phyloP scores from a whole-genome alignment of 169 alveolate genomes.

The Eimeria maxima region DNA sequence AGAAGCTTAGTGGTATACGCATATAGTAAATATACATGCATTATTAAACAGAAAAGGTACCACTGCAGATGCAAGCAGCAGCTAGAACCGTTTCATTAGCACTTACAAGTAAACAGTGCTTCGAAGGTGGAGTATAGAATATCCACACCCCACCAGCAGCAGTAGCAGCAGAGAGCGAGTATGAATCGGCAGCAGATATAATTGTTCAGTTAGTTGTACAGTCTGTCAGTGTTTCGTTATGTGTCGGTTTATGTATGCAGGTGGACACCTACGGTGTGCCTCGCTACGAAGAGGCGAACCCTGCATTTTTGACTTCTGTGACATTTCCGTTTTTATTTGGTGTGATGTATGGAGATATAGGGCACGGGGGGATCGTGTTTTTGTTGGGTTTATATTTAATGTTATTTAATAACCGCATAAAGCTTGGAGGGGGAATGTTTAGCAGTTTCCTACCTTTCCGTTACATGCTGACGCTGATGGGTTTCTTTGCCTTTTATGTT shows the following conservation, averaged over 20 bases:
- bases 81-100: too few relatives aligned
- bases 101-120: too few relatives aligned
- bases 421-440: not conserved
- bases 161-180: too few relatives aligned
- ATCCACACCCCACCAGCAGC: too few relatives aligned
- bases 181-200: not conserved
- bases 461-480: constrained; percentile 97
- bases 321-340: constrained; percentile 99
- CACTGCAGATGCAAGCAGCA: too few relatives aligned
- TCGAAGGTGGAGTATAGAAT: too few relatives aligned
- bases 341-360: constrained; percentile 99
- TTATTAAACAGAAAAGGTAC: not conserved
- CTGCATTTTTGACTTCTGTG: constrained; percentile 98
- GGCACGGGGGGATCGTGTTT: constrained; percentile 97
- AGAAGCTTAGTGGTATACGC: not conserved
- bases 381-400: constrained; percentile 83
- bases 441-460: constrained; percentile 88
- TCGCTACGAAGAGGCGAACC: constrained; percentile 98
- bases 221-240: not conserved
- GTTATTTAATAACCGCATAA: not conserved
- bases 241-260: constrained; percentile 17
- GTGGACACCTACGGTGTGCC: constrained; percentile 99
- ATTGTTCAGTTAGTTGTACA: not conserved
- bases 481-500: constrained; percentile 97
- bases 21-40: too few relatives aligned